These are phyloP conservation scores for Fusarium bulbicola DNA, from an alignment of 2,329 filamentous ascomycete species.

Conservation along the genomic window DNA sequence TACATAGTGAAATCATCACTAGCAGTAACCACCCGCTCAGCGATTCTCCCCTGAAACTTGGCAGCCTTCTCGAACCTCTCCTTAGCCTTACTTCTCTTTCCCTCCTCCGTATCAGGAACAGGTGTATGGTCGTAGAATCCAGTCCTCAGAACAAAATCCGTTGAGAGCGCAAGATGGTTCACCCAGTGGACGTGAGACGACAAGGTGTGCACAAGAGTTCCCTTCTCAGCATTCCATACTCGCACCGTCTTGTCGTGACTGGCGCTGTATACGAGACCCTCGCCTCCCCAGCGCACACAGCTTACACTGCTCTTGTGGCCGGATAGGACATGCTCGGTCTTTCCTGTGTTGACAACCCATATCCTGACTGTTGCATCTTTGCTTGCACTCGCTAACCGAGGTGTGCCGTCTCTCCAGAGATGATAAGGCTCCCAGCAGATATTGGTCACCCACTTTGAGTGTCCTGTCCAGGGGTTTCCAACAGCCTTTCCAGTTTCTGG, in stretches of 20 bases:
- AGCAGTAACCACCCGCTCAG: constrained; percentile 87
- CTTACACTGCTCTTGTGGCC: constrained; percentile 91
- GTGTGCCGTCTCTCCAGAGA: constrained; percentile 75
- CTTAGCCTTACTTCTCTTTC: constrained; percentile 77
- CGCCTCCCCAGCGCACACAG: constrained; percentile 95
- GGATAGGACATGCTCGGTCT: constrained; percentile 82
- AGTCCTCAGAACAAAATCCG: constrained; percentile 88
- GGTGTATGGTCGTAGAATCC: constrained; percentile 85
- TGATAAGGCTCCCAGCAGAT: constrained; percentile 96
- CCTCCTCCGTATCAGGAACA: constrained; percentile 74
- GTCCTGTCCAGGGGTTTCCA: constrained; percentile 78
- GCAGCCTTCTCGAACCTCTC: constrained; percentile 88
- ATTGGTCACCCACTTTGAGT: constrained; percentile 88
- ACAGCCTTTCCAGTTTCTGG: constrained; percentile 79
- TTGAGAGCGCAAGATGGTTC: constrained; percentile 93
- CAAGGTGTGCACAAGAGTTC: constrained; percentile 82
- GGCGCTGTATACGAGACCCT: constrained; percentile 81
- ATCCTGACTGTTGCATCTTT: constrained; percentile 90
- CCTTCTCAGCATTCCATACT: constrained; percentile 84
- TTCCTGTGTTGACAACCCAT: constrained; percentile 83
- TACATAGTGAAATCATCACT: constrained; percentile 98
- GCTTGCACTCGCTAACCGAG: constrained; percentile 84
- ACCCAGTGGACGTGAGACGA: constrained; percentile 91
- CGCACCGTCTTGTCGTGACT: constrained; percentile 94
- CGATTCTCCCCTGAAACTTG: constrained; percentile 76